These are phyloP conservation scores for Trichophyton simii DNA, from an alignment of 2,329 filamentous ascomycete genomes.

Conservation along the genomic window DNA sequence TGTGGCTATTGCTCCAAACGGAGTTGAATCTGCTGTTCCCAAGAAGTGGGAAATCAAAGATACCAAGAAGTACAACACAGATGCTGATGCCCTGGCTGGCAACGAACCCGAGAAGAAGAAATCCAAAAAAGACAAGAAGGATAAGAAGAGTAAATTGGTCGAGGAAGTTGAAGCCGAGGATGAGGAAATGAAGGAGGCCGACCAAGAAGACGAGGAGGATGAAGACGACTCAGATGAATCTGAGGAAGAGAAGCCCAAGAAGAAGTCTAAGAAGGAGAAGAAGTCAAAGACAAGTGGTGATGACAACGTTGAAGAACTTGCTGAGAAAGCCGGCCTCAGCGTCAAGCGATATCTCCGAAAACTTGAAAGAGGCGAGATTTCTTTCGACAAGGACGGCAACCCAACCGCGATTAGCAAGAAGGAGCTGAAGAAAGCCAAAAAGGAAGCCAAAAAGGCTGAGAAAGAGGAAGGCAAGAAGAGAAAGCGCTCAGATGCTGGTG, in stretches of 20 bases:
- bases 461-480: slow-evolving; percentile 57
- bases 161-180: slow-evolving; percentile 32
- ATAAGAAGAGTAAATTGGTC: slow-evolving; percentile 36
- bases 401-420: slow-evolving; percentile 61
- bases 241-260: slow-evolving; percentile 15
- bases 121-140: slow-evolving; percentile 34
- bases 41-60: slow-evolving; percentile 88
- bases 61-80: slow-evolving; percentile 83
- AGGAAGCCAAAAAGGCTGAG: slow-evolving; percentile 46
- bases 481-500: slow-evolving; percentile 46
- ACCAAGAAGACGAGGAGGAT: slow-evolving; percentile 21
- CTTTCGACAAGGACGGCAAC: slow-evolving; percentile 51
- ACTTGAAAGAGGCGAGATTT: slow-evolving; percentile 62
- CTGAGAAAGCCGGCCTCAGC: slow-evolving; percentile 55
- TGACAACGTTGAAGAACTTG: slow-evolving; percentile 43
- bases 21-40: slow-evolving; percentile 47
- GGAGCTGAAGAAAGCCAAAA: slow-evolving; percentile 60
- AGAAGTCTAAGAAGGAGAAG: neutral
- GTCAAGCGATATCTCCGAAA: slow-evolving; percentile 68
- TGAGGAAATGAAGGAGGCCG: slow-evolving; percentile 35
- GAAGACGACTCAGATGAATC: slow-evolving; percentile 20
- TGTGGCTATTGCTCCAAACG: slow-evolving; percentile 61
- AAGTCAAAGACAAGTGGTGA: slow-evolving; percentile 36
- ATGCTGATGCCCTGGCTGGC: slow-evolving; percentile 71
- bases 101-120: slow-evolving; percentile 43